A percentile compares a stretch with the other conserved stretches of the same genome.
Evolutionary conservation across 2,329 filamentous ascomycete genomes (phyloP).

Genomic region (Monosporascus sp.): DNA sequence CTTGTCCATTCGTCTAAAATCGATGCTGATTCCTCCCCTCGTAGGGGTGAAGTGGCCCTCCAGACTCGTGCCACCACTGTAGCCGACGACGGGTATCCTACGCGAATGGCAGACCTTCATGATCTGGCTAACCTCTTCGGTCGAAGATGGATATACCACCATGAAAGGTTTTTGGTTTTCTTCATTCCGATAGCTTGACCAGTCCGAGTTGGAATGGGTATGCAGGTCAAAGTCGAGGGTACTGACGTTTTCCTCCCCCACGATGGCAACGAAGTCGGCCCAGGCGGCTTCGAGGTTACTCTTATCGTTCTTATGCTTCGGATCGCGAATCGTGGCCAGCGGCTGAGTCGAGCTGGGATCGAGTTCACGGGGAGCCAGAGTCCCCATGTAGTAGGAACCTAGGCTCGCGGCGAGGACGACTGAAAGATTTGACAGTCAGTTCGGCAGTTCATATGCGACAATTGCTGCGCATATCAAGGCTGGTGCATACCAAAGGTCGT

Average conservation of each 20-base stretch:
- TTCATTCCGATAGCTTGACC: slow-evolving; percentile 53
- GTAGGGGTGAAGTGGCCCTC: slow-evolving; percentile 75
- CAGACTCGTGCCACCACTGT: slow-evolving; percentile 71
- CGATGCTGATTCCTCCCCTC: slow-evolving; percentile 67
- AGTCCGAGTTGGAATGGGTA: slow-evolving; percentile 55
- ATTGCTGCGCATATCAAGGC: not conserved
- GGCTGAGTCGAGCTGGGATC: slow-evolving; percentile 55
- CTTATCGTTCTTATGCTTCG: slow-evolving; percentile 52
- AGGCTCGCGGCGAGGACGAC: slow-evolving; percentile 48
- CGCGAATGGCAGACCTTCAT: slow-evolving; percentile 72
- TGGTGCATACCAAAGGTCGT: slow-evolving; percentile 47
- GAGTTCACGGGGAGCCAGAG: slow-evolving; percentile 44
- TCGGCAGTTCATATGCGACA: not conserved
- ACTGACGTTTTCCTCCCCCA: slow-evolving; percentile 61
- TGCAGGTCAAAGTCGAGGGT: slow-evolving; percentile 51
- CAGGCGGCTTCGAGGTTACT: slow-evolving; percentile 64
- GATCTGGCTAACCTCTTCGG: slow-evolving; percentile 66
- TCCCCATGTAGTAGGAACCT: slow-evolving; percentile 55
- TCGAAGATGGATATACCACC: slow-evolving; percentile 66
- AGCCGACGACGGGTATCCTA: slow-evolving; percentile 68
- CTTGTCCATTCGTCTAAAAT: slow-evolving; percentile 70
- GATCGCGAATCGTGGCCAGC: slow-evolving; percentile 44
- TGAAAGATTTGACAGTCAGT: slow-evolving; percentile 16
- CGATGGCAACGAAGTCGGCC: slow-evolving; percentile 61
- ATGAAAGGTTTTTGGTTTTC: slow-evolving; percentile 54